phyloP scores from a whole-genome alignment of 2,329 filamentous ascomycete genomes.

The Pestalotiopsis sp. region DNA sequence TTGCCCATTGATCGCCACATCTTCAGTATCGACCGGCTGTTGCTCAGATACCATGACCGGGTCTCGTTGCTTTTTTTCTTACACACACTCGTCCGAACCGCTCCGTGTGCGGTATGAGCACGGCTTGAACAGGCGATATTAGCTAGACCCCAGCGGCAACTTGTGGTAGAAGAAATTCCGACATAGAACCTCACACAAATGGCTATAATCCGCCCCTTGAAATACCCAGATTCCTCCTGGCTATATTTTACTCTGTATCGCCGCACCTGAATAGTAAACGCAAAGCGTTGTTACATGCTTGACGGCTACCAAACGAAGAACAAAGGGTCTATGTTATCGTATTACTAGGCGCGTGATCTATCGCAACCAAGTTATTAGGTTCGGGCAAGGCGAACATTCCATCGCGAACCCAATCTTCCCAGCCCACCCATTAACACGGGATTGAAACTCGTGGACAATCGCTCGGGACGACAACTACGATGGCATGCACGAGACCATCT shows the following conservation, averaged over 20 bases:
- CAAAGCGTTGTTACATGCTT: too few species aligned
- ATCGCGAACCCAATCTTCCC: background rate
- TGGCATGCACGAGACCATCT: background rate
- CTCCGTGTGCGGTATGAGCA: background rate
- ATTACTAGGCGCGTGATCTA: too few species aligned
- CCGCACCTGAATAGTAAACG: too few species aligned
- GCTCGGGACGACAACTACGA: too few species aligned
- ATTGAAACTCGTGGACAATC: background rate
- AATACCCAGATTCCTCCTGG: too few species aligned
- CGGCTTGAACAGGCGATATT: background rate
- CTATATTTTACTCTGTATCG: too few species aligned
- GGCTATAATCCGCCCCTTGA: too few species aligned
- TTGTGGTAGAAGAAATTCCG: too few species aligned
- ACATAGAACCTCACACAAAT: too few species aligned
- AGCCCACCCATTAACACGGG: background rate
- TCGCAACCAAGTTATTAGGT: background rate
- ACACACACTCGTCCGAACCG: too few species aligned
- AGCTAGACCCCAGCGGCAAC: background rate
- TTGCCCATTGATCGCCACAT: background rate
- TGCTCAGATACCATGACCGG: background rate
- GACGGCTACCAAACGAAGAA: too few species aligned
- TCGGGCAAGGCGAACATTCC: background rate
- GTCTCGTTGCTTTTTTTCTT: background rate
- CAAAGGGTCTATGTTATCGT: background rate
- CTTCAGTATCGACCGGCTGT: background rate